Evolutionary conservation across 495 filamentous ascomycete species (phyloP), one percentile per base, ranked within the genome.

Genomic region (Parathielavia appendiculata): DNA sequence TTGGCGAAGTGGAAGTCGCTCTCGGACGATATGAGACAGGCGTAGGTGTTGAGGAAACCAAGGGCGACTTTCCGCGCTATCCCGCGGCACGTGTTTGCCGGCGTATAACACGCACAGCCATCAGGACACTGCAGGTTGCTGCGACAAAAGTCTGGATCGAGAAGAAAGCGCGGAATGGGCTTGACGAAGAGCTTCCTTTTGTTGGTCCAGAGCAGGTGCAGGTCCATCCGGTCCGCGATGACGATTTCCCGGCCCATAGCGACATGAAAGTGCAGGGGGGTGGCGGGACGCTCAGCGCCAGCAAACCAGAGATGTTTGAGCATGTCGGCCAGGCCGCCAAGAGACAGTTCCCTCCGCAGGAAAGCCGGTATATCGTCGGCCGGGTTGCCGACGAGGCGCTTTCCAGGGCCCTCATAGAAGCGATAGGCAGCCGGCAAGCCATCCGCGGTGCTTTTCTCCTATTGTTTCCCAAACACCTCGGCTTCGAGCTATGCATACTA

Each of bases 1-100:
- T 67, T 57, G 16, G 75, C 76, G 26, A 77, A 63, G 0, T n/a
- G 5, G n/a, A 75, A 70, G 51, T 79, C 75, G 56, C 57, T 70
- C 48, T 75, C 65, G 44, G 64, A 67, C 2, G 55, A 63, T 22
- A 79, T 64, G 17, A 79, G 63, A 5, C 63, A 61, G 34, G 66
- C 62, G 65, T 77, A 77, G 1, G 71, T 69, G 41, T 54, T 64
- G 2, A 77, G 61, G 23, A 77, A 69, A 9, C 75, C 75, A 1
- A 69, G 63, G 13, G 72, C 73, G 47, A 56, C 55, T 48, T n/a
- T 58, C 38, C 54, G 50, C 35, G 41, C 23, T 16, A 11, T 23
- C 13, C n/a, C 13, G 20, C 20, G 45, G 41, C 47, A 53, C 51
- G 50, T 30, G 16, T 48, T 23, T 40, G 56, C 12, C 47, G 51